Base-by-base conservation (phyloP, 495 filamentous ascomycete species). In the Neurospora tetraspora region DNA sequence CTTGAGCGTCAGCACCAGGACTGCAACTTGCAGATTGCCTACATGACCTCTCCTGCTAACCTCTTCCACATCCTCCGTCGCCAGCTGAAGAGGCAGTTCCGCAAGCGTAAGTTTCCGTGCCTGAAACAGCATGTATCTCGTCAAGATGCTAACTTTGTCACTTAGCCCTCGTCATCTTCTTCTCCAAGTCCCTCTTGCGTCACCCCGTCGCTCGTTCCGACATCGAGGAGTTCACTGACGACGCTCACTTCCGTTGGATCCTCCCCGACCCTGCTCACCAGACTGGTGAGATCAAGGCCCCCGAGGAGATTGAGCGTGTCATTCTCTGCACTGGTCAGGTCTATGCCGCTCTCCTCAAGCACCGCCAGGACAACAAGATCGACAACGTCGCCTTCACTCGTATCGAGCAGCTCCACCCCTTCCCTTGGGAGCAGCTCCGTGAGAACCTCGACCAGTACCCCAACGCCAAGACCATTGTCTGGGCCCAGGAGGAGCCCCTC, bases 41-140 rank as follows among this genome's bases (percentile, higher is more conserved):
- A 92, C 88, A 93, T 95, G 91, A 99, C 94, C 34, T 90, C 88
- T 27, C 96, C 96, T 42, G 85, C 96, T 72, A 99, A 99, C 84
- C 79, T 95, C 79, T 99, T 99, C 91, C 96, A 99, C 85, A 90
- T 97, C 76, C 88, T 99, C 72, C 91, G 96, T 81, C 88, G 96
- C 82, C 96, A 99, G 86, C 97, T 99, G 89, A 94, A 98, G 87
- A 88, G 96, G 73, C 96, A 99, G 83, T 99, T 99, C 91, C 89
- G 96, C 81, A 99, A 99, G 85, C 96, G 93, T 96, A 89, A 87
- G 92, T 89, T 59, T 38, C 37, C 12, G 20, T 42, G 20, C 27
- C 27, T 65, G 27, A 65, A 31, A 16, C 39, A 42, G 69, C 43
- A 39, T 34, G 8, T 45, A 3, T 37, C 23, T 9, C 43, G 37